Percentiles rank a stretch among this genome's conserved stretches.
phyloP scores from a whole-genome alignment of 2,329 filamentous ascomycete species.

The Neonectria ditissima region DNA sequence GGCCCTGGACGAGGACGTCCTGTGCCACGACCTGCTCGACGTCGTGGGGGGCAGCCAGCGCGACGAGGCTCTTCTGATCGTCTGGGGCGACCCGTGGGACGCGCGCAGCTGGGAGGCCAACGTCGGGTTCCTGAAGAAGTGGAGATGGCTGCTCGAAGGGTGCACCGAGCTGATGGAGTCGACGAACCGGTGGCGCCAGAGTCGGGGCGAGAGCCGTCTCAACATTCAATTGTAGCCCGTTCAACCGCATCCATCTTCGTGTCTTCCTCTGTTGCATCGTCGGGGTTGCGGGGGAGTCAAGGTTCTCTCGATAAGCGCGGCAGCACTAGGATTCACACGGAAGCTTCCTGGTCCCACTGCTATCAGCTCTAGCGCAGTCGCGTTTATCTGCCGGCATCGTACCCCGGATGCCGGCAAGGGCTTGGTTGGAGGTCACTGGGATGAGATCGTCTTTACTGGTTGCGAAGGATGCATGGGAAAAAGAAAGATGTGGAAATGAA shows the following conservation, averaged over 20 bases:
- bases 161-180: constrained; percentile 53
- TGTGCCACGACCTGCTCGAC: constrained; percentile 37
- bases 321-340: constrained; percentile 3
- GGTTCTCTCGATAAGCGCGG: constrained; percentile 5
- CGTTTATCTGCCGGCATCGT: constrained; percentile 13
- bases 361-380: constrained; percentile 9
- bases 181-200: constrained; percentile 52
- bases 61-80: constrained; percentile 50
- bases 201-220: constrained; percentile 35
- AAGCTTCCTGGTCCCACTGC: not conserved
- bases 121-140: constrained; percentile 58
- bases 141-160: constrained; percentile 53
- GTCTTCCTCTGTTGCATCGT: not conserved
- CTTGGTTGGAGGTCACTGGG: not conserved
- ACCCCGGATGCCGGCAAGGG: not conserved
- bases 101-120: constrained; percentile 60
- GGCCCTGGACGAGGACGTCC: constrained; percentile 35
- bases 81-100: constrained; percentile 63
- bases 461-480: not conserved
- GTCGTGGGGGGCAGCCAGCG: constrained; percentile 1
- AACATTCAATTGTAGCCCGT: constrained; percentile 20
- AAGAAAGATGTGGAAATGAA: not conserved
- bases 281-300: not conserved
- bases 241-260: not conserved
- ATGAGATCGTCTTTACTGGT: not conserved